Conservation (phyloP, 2,329 filamentous ascomycete genomes). For the Metarhizium guizhouense region DNA sequence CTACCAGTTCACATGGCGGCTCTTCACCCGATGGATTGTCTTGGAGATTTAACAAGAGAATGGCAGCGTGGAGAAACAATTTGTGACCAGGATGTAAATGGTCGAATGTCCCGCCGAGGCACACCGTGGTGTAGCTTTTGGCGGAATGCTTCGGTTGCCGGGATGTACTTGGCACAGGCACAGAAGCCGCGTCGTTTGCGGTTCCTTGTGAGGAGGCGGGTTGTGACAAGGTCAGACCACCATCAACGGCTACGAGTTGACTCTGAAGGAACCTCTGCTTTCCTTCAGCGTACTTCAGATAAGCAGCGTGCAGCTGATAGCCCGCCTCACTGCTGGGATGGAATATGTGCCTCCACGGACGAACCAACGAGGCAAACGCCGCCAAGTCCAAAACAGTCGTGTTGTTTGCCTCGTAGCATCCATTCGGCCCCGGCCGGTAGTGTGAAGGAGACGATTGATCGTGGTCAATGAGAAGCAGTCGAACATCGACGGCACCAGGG, state of each 20-base stretch:
- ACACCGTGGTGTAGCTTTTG: conserved; percentile 38
- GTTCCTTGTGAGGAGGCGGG: neutral
- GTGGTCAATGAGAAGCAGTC: conserved; percentile 66
- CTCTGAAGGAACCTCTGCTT: conserved; percentile 37
- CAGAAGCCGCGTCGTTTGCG: neutral
- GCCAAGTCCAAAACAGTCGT: conserved; percentile 40
- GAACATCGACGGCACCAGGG: conserved; percentile 64
- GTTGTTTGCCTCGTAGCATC: conserved; percentile 32
- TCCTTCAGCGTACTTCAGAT: conserved; percentile 37
- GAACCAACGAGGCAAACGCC: conserved; percentile 42
- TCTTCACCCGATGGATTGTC: neutral
- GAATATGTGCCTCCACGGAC: conserved; percentile 58
- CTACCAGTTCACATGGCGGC: conserved; percentile 50
- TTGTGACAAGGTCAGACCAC: conserved; percentile 37
- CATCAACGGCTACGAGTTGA: conserved; percentile 42
- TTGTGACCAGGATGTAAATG: conserved; percentile 95
- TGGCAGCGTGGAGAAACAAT: conserved; percentile 82
- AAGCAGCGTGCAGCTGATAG: conserved; percentile 44
- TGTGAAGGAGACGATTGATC: conserved; percentile 20
- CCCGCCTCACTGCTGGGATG: conserved; percentile 57
- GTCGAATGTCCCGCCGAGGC: conserved; percentile 91
- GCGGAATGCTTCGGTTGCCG: conserved; percentile 1
- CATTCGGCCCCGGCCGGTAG: conserved; percentile 23
- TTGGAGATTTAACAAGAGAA: conserved; percentile 42
- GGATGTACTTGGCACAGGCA: no score